These are phyloP conservation scores for Cucurbita moschata DNA, from an alignment of 306 rosid species.

Conservation along the genomic window DNA sequence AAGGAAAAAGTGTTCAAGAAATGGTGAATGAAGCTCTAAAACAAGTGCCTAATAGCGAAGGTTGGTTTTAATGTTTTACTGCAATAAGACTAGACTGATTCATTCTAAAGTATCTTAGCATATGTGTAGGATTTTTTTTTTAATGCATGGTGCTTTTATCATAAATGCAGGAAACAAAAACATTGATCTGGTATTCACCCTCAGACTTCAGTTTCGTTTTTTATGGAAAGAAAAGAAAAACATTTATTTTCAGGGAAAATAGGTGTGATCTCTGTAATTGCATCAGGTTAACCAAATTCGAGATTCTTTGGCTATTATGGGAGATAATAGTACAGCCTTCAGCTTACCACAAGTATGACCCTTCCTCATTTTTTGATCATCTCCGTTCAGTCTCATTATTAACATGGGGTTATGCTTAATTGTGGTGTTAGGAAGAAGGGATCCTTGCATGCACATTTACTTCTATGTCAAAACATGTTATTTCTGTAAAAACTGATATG, in stretches of 20 bases:
- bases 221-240: conserved; percentile 1
- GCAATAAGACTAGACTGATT: conserved; percentile 1
- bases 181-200: conserved; percentile 58
- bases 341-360: conserved; percentile 85
- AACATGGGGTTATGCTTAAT: background rate
- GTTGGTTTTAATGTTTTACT: conserved; percentile 29
- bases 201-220: conserved; percentile 11
- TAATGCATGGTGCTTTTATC: conserved; percentile 18
- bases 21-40: conserved; percentile 86
- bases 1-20: conserved; percentile 87
- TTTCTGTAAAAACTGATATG: background rate
- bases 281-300: conserved; percentile 88
- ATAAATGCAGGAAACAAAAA: conserved; percentile 80
- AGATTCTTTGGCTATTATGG: conserved; percentile 88
- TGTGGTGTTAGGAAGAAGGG: background rate
- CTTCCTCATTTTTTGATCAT: background rate
- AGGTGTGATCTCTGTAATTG: conserved; percentile 13
- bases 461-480: background rate
- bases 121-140: conserved; percentile 4
- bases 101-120: conserved; percentile 4
- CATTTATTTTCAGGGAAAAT: conserved; percentile 9
- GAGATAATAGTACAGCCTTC: conserved; percentile 89
- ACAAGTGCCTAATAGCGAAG: conserved; percentile 60
- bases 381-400: conserved; percentile 1
- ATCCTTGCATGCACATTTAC: background rate